Evolutionary conservation across 2,329 filamentous ascomycete species (phyloP).

Genomic region (Aspergillus aculeatus): DNA sequence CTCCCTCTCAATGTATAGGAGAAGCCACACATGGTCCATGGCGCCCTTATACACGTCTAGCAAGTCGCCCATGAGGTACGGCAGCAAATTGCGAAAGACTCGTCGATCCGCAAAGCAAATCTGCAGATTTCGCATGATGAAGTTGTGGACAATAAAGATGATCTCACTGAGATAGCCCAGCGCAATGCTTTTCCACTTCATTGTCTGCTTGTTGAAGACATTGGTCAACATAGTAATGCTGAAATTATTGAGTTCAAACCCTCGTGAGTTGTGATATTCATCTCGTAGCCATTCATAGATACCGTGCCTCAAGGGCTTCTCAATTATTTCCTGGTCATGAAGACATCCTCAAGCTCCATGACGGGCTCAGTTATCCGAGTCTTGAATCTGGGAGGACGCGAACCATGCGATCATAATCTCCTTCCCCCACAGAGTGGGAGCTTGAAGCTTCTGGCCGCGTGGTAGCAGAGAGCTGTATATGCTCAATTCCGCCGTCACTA

Average conservation of each 20-base stretch:
- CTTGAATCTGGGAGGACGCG: neutral
- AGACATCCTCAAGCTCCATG: conserved; percentile 21
- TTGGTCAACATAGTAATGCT: conserved; percentile 29
- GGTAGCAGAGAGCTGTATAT: too few relatives aligned
- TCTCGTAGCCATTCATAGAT: conserved; percentile 50
- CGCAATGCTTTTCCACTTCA: conserved; percentile 53
- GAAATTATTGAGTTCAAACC: conserved; percentile 56
- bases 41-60: conserved; percentile 48
- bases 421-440: too few relatives aligned
- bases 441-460: too few relatives aligned
- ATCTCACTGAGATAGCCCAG: conserved; percentile 52
- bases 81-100: conserved; percentile 47
- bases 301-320: neutral
- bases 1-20: conserved; percentile 53
- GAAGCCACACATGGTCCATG: conserved; percentile 50
- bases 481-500: too few relatives aligned
- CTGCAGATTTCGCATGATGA: conserved; percentile 48
- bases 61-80: conserved; percentile 48
- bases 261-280: conserved; percentile 48
- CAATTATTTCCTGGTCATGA: conserved; percentile 1
- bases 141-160: conserved; percentile 54
- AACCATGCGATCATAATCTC: too few relatives aligned
- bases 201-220: conserved; percentile 55
- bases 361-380: conserved; percentile 3
- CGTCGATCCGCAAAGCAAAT: conserved; percentile 45